Evolutionary conservation across 2,329 filamentous ascomycete species (phyloP).

Genomic region (Colletotrichum abscissum): DNA sequence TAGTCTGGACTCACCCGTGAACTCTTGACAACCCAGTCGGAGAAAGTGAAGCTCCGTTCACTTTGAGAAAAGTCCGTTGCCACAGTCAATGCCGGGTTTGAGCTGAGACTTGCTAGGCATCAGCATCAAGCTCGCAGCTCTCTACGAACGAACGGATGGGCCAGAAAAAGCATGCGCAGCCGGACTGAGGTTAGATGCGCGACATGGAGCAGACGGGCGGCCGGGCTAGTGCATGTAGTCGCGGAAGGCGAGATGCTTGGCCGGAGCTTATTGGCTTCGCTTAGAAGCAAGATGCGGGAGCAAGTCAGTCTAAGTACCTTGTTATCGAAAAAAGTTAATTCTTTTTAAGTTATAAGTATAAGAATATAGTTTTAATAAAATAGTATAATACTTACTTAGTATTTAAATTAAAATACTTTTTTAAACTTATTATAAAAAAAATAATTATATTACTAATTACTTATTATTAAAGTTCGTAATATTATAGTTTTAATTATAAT

Average conservation of each 20-base stretch:
- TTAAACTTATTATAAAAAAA: too few relatives aligned
- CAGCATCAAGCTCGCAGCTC: not conserved
- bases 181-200: constrained; percentile 5
- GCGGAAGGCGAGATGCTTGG: constrained; percentile 7
- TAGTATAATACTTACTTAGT: too few relatives aligned
- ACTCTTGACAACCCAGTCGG: not conserved
- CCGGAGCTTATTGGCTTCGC: constrained; percentile 15
- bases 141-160: too few relatives aligned
- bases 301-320: not conserved
- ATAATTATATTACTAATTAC: too few relatives aligned
- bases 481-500: too few relatives aligned
- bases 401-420: too few relatives aligned
- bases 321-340: too few relatives aligned
- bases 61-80: not conserved
- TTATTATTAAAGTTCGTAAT: too few relatives aligned
- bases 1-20: not conserved
- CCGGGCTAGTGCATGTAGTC: constrained; percentile 17
- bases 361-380: too few relatives aligned
- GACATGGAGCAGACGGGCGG: constrained; percentile 14
- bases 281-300: not conserved
- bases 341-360: too few relatives aligned
- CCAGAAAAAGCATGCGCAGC: constrained; percentile 11
- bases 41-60: too few relatives aligned
- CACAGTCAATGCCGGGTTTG: not conserved
- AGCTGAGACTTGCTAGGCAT: not conserved